Evolutionary conservation across 2,329 filamentous ascomycete species (phyloP).

Genomic region (Aspergillus sp.): DNA sequence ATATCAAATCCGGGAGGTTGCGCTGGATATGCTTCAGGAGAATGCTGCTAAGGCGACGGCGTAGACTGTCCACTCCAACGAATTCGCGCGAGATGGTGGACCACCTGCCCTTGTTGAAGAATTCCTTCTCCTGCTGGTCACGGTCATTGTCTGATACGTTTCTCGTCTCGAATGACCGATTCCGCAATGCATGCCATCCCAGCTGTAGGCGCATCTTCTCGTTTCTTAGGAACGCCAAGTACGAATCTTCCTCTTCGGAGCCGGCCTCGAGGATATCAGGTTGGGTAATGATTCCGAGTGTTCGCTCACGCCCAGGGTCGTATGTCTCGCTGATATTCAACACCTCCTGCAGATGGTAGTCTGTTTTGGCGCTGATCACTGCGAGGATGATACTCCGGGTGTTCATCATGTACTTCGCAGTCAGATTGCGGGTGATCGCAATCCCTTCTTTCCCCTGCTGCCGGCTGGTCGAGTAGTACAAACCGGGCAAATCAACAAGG

Average conservation of each 20-base stretch:
- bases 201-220: constrained; percentile 43
- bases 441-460: constrained; percentile 55
- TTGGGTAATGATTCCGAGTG: constrained; percentile 51
- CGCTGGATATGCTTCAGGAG: constrained; percentile 30
- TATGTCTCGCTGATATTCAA: constrained; percentile 46
- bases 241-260: constrained; percentile 38
- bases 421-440: constrained; percentile 51
- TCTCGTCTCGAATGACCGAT: constrained; percentile 41
- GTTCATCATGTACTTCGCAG: constrained; percentile 56
- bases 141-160: constrained; percentile 24
- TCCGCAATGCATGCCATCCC: constrained; percentile 53
- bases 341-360: constrained; percentile 60
- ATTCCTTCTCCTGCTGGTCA: constrained; percentile 33
- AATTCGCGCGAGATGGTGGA: constrained; percentile 19
- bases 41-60: constrained; percentile 39
- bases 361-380: constrained; percentile 51
- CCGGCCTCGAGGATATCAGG: constrained; percentile 40
- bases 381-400: constrained; percentile 61
- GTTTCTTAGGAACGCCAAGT: constrained; percentile 41
- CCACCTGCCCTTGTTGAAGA: constrained; percentile 34
- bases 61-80: constrained; percentile 37
- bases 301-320: constrained; percentile 34
- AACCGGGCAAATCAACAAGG: constrained; percentile 62
- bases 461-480: constrained; percentile 54
- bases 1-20: constrained; percentile 38